A percentile compares a stretch with the other conserved stretches of the same genome.
Evolutionary conservation across 1,139 yeast species (phyloP).

Genomic region (Eremothecium cymbalariae): DNA sequence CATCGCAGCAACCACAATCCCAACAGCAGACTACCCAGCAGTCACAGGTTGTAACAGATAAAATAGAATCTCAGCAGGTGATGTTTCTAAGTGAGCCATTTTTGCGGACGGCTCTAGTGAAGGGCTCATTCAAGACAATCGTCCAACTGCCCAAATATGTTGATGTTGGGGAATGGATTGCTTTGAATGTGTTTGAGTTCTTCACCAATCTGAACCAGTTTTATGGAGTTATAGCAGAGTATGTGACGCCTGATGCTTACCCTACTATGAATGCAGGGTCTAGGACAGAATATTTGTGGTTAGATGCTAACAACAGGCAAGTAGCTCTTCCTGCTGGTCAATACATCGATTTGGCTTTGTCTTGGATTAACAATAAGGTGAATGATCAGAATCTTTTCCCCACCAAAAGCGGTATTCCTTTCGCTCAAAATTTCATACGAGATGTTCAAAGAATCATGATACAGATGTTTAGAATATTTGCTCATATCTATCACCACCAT

Average conservation of each 20-base stretch:
- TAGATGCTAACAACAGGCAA: slow-evolving; percentile 68
- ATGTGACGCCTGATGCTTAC: slow-evolving; percentile 77
- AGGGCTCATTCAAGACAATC: slow-evolving; percentile 94
- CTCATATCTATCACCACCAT: slow-evolving; percentile 90
- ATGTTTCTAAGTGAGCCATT: slow-evolving; percentile 83
- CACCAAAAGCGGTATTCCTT: slow-evolving; percentile 86
- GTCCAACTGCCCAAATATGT: slow-evolving; percentile 94
- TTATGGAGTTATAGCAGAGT: slow-evolving; percentile 81
- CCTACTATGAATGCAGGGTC: slow-evolving; percentile 98
- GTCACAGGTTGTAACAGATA: slow-evolving; percentile 18
- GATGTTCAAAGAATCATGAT: slow-evolving; percentile 80
- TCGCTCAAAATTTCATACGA: slow-evolving; percentile 75
- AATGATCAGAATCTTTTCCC: slow-evolving; percentile 90
- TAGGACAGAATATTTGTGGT: slow-evolving; percentile 83
- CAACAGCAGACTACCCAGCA: slow-evolving; percentile 9
- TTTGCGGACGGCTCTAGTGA: slow-evolving; percentile 86
- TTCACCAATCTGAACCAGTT: slow-evolving; percentile 80
- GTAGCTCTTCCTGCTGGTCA: slow-evolving; percentile 86
- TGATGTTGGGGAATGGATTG: slow-evolving; percentile 92
- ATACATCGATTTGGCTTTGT: slow-evolving; percentile 82
- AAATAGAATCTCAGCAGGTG: slow-evolving; percentile 41
- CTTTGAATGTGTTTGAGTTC: slow-evolving; percentile 83
- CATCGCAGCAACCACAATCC: slow-evolving; percentile 9
- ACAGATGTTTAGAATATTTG: slow-evolving; percentile 95
- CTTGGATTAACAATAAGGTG: slow-evolving; percentile 83